Conservation (phyloP, 2,329 filamentous ascomycete genomes). For the Arthroderma sp. region DNA sequence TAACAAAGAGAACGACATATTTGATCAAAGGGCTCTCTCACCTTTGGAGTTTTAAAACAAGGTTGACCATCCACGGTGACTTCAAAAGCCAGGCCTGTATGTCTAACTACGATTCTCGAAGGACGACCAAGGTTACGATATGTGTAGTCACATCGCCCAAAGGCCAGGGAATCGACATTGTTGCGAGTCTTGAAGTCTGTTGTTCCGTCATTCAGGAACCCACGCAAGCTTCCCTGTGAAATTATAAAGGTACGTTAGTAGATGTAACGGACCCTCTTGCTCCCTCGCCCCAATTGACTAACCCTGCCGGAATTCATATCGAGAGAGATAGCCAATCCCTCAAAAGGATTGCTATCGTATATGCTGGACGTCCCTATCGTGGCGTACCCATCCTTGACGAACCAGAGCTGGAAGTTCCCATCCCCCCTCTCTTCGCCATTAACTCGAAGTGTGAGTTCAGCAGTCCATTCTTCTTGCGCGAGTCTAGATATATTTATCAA, state of each 20-base stretch:
- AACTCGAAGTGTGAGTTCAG: conserved; percentile 76
- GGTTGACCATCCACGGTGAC: conserved; percentile 66
- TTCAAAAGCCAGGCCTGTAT: conserved; percentile 50
- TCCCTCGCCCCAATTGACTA: conserved; percentile 11
- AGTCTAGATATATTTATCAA: conserved; percentile 16
- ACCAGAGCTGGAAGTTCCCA: conserved; percentile 91
- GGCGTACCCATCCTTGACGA: conserved; percentile 54
- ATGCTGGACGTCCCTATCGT: conserved; percentile 60
- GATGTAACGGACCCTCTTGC: background rate
- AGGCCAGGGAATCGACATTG: conserved; percentile 71
- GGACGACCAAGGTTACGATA: conserved; percentile 87
- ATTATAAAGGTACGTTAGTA: background rate
- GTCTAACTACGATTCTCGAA: conserved; percentile 64
- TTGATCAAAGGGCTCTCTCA: conserved; percentile 13
- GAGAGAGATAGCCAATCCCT: conserved; percentile 77
- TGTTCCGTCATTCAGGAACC: conserved; percentile 84
- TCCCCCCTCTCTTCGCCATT: conserved; percentile 72
- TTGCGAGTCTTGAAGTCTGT: conserved; percentile 64
- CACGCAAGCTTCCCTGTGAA: conserved; percentile 58
- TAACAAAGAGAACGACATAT: background rate
- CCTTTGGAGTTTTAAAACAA: conserved; percentile 71
- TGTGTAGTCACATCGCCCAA: conserved; percentile 79
- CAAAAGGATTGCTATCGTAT: conserved; percentile 73
- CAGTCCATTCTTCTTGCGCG: conserved; percentile 57
- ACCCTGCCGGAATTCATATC: conserved; percentile 65